These are phyloP conservation scores for Ulmus americana DNA, from an alignment of 331 rosid species.

Conservation along the genomic window DNA sequence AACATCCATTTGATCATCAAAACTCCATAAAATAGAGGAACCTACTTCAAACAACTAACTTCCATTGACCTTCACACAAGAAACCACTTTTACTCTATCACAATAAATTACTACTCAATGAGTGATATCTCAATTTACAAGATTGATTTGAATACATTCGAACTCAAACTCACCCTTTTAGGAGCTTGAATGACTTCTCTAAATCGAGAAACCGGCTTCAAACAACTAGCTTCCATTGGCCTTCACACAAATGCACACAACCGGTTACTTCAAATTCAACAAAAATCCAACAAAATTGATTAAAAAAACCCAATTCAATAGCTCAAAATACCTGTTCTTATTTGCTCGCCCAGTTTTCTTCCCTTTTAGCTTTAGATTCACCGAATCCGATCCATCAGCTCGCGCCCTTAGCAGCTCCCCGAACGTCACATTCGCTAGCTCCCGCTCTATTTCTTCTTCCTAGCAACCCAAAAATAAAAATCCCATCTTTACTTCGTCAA, in stretches of 20 bases:
- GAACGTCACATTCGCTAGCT: conserved; percentile 58
- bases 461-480: neutral
- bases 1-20: neutral
- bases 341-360: conserved; percentile 44
- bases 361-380: conserved; percentile 31
- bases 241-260: conserved; percentile 32
- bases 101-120: too few species aligned
- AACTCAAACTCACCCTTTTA: conserved; percentile 39
- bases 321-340: conserved; percentile 45
- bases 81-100: neutral
- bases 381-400: conserved; percentile 43
- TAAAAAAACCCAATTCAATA: neutral
- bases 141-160: neutral
- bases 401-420: conserved; percentile 71
- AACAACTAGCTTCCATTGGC: conserved; percentile 71
- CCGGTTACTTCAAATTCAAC: neutral
- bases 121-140: neutral
- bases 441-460: conserved; percentile 59
- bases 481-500: neutral
- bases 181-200: conserved; percentile 72
- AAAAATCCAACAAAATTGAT: neutral
- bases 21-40: neutral
- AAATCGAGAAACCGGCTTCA: conserved; percentile 57
- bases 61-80: too few species aligned
- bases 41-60: too few species aligned